phyloP scores from a whole-genome alignment of 306 rosid species.

The Vicia villosa region DNA sequence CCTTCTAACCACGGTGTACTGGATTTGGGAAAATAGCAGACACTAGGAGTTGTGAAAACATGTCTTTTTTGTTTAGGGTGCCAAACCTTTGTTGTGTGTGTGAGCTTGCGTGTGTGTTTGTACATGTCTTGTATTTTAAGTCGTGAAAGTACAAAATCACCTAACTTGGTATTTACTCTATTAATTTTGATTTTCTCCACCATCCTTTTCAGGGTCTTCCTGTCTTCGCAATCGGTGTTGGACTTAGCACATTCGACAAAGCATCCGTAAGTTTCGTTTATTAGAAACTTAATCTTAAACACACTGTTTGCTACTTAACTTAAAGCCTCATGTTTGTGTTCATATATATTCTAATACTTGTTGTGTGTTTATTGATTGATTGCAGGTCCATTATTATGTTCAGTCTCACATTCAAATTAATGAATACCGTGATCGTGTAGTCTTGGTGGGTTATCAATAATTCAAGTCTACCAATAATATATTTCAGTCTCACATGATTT shows the following conservation, averaged over 20 bases:
- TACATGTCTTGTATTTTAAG: neutral
- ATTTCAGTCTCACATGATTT: neutral
- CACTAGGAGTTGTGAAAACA: neutral
- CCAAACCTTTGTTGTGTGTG: neutral
- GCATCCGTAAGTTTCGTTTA: constrained; percentile 77
- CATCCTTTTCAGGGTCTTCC: constrained; percentile 76
- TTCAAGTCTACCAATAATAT: constrained; percentile 27
- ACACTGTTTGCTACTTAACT: constrained; percentile 14
- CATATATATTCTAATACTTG: constrained; percentile 2
- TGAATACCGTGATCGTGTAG: constrained; percentile 82
- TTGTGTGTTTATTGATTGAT: constrained; percentile 2
- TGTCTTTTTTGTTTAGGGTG: neutral
- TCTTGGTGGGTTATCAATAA: constrained; percentile 63
- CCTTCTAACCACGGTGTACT: neutral
- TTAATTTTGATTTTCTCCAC: constrained; percentile 10
- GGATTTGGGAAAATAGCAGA: neutral
- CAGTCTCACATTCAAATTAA: constrained; percentile 98
- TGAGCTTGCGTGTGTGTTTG: neutral
- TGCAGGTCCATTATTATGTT: constrained; percentile 92
- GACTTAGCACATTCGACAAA: constrained; percentile 87
- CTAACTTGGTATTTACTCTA: neutral
- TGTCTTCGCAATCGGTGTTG: constrained; percentile 84
- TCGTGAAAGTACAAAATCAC: neutral
- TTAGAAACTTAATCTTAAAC: constrained; percentile 28
- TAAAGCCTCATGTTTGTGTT: neutral